Evolutionary conservation across 2,329 filamentous ascomycete species (phyloP).

Genomic region (Coniella lustricola): DNA sequence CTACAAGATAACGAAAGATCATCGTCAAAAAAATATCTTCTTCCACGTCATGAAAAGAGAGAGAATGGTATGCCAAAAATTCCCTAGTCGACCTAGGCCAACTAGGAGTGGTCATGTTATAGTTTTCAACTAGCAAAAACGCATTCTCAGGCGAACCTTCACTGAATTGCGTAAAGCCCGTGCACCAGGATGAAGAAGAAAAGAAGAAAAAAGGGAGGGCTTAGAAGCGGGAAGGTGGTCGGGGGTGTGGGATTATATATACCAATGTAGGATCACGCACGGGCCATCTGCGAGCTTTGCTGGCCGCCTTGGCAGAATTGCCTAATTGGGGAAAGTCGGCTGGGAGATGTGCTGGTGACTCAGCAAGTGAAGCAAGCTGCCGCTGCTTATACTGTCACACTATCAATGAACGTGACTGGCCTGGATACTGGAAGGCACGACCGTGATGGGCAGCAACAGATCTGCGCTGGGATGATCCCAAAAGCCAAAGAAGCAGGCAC

Average conservation of each 20-base stretch:
- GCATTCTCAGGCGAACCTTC: conserved; percentile 81
- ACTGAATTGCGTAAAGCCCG: conserved; percentile 76
- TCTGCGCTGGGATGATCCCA: too few species aligned
- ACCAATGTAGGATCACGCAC: background rate
- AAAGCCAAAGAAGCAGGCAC: too few species aligned
- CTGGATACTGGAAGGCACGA: too few species aligned
- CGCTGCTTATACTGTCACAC: too few species aligned
- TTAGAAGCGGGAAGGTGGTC: conserved; percentile 4
- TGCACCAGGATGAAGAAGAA: conserved; percentile 56
- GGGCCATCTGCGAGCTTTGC: background rate
- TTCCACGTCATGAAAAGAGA: too few species aligned
- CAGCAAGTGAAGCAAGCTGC: too few species aligned
- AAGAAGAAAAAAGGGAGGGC: conserved; percentile 28
- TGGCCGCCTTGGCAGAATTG: conserved; percentile 7
- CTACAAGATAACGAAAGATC: conserved; percentile 44
- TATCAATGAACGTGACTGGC: too few species aligned
- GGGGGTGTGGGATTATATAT: conserved; percentile 15
- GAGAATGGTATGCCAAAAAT: conserved; percentile 61
- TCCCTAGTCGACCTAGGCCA: conserved; percentile 65
- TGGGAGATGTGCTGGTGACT: background rate
- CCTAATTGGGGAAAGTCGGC: background rate
- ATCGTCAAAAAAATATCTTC: conserved; percentile 22
- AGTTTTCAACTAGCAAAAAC: conserved; percentile 92
- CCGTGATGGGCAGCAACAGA: too few species aligned
- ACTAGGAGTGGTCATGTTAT: conserved; percentile 68